These are phyloP conservation scores for Tylopilus felleus DNA, from an alignment of 768 basidiomycete genomes.

Conservation along the genomic window DNA sequence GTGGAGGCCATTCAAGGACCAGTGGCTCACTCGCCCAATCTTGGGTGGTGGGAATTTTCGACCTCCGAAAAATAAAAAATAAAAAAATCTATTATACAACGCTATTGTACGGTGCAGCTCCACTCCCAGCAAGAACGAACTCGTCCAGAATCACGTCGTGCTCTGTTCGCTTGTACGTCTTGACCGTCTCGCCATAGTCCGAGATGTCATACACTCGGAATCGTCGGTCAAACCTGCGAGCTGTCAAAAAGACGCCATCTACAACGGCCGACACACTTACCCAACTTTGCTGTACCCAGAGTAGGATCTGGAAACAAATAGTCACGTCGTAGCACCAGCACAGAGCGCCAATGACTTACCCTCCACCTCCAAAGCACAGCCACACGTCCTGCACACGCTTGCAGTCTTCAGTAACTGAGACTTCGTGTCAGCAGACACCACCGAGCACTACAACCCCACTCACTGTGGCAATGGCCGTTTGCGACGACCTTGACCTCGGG, in stretches of 20 bases:
- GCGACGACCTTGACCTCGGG: conserved; percentile 84
- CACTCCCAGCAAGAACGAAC: conserved; percentile 55
- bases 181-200: conserved; percentile 88
- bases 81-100: neutral
- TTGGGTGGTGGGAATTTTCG: conserved; percentile 17
- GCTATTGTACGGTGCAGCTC: conserved; percentile 36
- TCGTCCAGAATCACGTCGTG: conserved; percentile 64
- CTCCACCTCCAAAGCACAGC: conserved; percentile 88
- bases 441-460: conserved; percentile 16
- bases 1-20: conserved; percentile 21
- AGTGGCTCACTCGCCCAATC: conserved; percentile 8
- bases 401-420: conserved; percentile 82
- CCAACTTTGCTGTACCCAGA: conserved; percentile 79
- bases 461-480: conserved; percentile 89
- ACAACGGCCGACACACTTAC: conserved; percentile 34
- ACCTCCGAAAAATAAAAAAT: neutral
- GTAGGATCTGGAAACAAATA: conserved; percentile 54
- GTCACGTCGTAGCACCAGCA: neutral
- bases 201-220: conserved; percentile 87
- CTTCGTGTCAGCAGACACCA: conserved; percentile 11
- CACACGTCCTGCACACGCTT: conserved; percentile 82
- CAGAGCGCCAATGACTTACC: conserved; percentile 41
- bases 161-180: conserved; percentile 82
- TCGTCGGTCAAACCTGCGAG: conserved; percentile 76
- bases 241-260: neutral